phyloP scores from a whole-genome alignment of 2,329 filamentous ascomycete genomes.

The Metarhizium rileyi region DNA sequence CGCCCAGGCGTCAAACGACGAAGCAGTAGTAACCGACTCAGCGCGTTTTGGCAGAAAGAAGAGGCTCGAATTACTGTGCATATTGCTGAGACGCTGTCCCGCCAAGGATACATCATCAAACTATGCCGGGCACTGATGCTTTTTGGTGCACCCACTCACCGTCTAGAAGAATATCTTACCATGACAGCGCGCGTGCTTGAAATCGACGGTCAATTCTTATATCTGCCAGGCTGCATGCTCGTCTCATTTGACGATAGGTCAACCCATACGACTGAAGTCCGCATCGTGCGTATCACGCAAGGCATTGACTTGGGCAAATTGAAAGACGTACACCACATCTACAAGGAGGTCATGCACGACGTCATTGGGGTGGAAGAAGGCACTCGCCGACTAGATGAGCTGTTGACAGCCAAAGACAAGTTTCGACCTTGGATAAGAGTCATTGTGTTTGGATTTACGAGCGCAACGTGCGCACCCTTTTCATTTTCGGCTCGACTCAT shows the following conservation, averaged over 20 bases:
- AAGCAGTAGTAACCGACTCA: slow-evolving; percentile 26
- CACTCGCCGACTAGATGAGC: slow-evolving; percentile 38
- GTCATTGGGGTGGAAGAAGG: slow-evolving; percentile 49
- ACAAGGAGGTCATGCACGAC: slow-evolving; percentile 57
- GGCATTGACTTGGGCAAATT: slow-evolving; percentile 53
- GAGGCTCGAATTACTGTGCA: slow-evolving; percentile 37
- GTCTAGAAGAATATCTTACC: slow-evolving; percentile 79
- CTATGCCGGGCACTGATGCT: slow-evolving; percentile 79
- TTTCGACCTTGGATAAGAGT: slow-evolving; percentile 45
- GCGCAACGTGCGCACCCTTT: slow-evolving; percentile 62
- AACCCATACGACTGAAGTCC: slow-evolving; percentile 57
- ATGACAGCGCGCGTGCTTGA: slow-evolving; percentile 78
- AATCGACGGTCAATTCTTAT: slow-evolving; percentile 81
- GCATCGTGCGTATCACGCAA: slow-evolving; percentile 49
- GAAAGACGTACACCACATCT: slow-evolving; percentile 50
- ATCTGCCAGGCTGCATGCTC: slow-evolving; percentile 86
- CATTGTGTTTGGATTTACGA: slow-evolving; percentile 61
- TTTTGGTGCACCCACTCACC: slow-evolving; percentile 82
- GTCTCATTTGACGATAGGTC: slow-evolving; percentile 71
- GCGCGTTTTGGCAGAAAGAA: slow-evolving; percentile 30
- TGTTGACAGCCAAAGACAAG: slow-evolving; percentile 47
- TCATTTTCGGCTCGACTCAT: slow-evolving; percentile 63
- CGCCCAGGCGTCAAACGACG: slow-evolving; percentile 26
- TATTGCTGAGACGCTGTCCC: slow-evolving; percentile 59
- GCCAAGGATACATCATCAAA: slow-evolving; percentile 74